Evolutionary conservation across 2,329 filamentous ascomycete genomes (phyloP), one percentile per base, ranked within the genome.

Genomic region (Curvularia hawaiiensis): DNA sequence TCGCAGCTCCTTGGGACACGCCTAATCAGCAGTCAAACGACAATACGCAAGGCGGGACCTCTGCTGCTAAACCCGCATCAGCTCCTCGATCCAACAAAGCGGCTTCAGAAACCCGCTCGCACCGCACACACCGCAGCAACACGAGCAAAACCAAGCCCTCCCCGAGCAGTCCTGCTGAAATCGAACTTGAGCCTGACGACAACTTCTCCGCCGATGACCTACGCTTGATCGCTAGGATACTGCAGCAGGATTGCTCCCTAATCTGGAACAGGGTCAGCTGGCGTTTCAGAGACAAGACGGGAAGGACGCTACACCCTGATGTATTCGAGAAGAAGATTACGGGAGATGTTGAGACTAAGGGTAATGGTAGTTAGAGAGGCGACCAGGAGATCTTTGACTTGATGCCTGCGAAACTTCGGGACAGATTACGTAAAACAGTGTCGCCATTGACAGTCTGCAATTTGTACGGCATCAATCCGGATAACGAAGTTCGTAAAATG

Each of bases 281-380:
- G 50, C 70, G 73, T 24, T 84, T 84, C 72, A 78, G 73, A 52
- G 80, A 83, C 52, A 77, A 77, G 68, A 84, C 81, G 1, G 82
- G 82, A 2, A 73, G 80, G 40, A 69, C 73, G 3, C 62, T 84
- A 26, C 73, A 77, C 60, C 74, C 79, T 1, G 75, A 79, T 3
- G 75, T 79, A 22, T 74, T 82, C 33, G 70, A 75, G 62, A 73
- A 77, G 59, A 81, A 79, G 67, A 73, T 82, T 47, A 69, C 64
- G 0, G 71, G 71, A 3, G 22, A 16, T 8, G 48, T 69, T 12
- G 60, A 63, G 24, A 48, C 53, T 2, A 58, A 63, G 33, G 18
- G 53, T 1, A 58, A 62, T 41, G 28, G 38, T 5, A 51, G 39
- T 22, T 49, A 54, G 16, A 40, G 24, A 40, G 40, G 33, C n/a